Conservation (phyloP, 1,284 basidiomycete species). For the Leccinum griseonigrum region DNA sequence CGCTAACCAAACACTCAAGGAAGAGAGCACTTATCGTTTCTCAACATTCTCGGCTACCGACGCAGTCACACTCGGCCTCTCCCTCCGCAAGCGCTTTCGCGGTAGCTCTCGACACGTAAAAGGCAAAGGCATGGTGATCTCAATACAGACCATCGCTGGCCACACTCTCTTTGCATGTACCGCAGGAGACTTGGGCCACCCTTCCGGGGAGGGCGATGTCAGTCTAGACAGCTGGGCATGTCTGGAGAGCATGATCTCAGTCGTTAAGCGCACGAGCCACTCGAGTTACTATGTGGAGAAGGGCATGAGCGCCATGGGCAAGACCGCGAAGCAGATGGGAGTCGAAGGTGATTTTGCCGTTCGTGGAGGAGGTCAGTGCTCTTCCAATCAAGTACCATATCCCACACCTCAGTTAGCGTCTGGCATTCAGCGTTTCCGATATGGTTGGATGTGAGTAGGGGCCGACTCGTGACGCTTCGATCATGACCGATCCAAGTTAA, state of each 20-base stretch:
- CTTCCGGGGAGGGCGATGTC: conserved; percentile 66
- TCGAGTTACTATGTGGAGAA: conserved; percentile 82
- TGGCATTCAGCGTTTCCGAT: conserved; percentile 67
- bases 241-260: conserved; percentile 74
- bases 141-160: conserved; percentile 73
- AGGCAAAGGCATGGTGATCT: conserved; percentile 76
- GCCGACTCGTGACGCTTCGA: not conserved
- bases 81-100: conserved; percentile 75
- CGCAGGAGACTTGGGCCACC: conserved; percentile 69
- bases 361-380: conserved; percentile 68
- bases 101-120: conserved; percentile 66
- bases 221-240: conserved; percentile 76
- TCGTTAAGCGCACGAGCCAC: conserved; percentile 77
- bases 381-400: not conserved
- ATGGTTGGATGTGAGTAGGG: conserved; percentile 65
- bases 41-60: conserved; percentile 70
- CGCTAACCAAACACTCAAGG: conserved; percentile 63
- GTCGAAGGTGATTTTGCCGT: conserved; percentile 61
- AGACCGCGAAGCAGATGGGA: conserved; percentile 66
- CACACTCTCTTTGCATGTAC: conserved; percentile 79
- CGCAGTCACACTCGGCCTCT: conserved; percentile 76
- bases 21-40: conserved; percentile 69
- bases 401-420: conserved; percentile 4
- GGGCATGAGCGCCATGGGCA: conserved; percentile 78
- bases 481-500: conserved; percentile 8